Evolutionary conservation across 176 grass and related monocot species (phyloP), one percentile per base, ranked within the genome.

Genomic region (Hsuehochloa calcarea): DNA sequence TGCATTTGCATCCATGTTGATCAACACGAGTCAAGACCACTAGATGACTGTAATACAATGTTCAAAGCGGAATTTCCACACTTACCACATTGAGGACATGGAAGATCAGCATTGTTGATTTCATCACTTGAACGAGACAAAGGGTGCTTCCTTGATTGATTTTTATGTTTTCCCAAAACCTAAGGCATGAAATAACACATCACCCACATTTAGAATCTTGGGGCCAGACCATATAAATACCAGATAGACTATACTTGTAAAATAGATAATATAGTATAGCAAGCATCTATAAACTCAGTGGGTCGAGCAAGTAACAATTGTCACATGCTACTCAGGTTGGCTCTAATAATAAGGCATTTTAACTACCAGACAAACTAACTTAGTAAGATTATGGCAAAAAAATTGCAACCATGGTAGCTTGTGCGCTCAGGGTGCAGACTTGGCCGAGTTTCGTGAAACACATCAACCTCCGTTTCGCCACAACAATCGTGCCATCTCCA

Each of bases 31-130:
- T 69, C n/a, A 85, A 27, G 17, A 41, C 6, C 60, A 82, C 40
- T 77, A 47, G 55, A 52, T 34, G 71, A 23, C 17, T 40, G 3
- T 5, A 81, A 22, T 59, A 88, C 56, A 72, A 61, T 64, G 70
- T 44, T 64, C n/a, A 54, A 75, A 45, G 4, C 7, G 1, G 26
- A 55, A 61, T 74, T 68, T 66, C 23, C 41, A 51, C 65, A 90
- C 41, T 82, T 92, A 96, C 91, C 71, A 38, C 96, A 99, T 35
- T 99, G 96, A 83, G 77, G 91, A 75, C 96, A 99, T 72, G 92
- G 93, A 65, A 91, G 19, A 65, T 94, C 65, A 1, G 45, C 47
- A 74, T 86, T 80, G 69, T 77, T 81, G 56, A 15, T 63, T 50
- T 79, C 89, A 82, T 91, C 87, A 84, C 60, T 89, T 31, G 73